phyloP scores from a whole-genome alignment of 257 asterid species.

The Solanum rostratum region DNA sequence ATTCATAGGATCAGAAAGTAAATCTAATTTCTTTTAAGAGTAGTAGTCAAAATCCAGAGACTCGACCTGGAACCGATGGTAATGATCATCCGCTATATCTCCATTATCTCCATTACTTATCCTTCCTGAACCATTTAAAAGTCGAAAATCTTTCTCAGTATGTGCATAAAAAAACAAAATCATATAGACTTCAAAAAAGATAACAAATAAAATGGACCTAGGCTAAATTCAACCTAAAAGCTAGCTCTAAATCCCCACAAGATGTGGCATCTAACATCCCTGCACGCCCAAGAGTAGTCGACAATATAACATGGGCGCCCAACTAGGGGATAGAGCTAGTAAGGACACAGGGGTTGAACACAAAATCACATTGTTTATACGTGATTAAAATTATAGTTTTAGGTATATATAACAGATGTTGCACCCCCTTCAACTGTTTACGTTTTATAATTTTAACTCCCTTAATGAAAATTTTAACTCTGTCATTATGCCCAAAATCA shows the following conservation, averaged over 20 bases:
- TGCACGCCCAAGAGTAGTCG: neutral
- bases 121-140: constrained; percentile 21
- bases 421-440: neutral
- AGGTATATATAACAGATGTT: neutral
- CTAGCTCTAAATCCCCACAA: neutral
- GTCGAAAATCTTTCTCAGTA: neutral
- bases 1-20: neutral
- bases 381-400: neutral
- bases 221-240: neutral
- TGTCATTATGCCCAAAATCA: neutral
- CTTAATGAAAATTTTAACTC: neutral
- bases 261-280: neutral
- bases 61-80: constrained; percentile 60
- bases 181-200: neutral
- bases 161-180: neutral
- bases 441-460: neutral
- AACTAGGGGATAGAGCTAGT: neutral
- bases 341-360: no score
- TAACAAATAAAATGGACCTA: neutral
- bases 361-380: neutral
- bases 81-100: constrained; percentile 66
- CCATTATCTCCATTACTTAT: constrained; percentile 44
- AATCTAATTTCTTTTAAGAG: neutral
- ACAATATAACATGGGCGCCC: neutral
- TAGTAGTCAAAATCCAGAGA: neutral